Percentiles rank a stretch among this genome's conserved stretches.
These are phyloP conservation scores for Mentha longifolia DNA, from an alignment of 257 asterid genomes.

Conservation along the genomic window DNA sequence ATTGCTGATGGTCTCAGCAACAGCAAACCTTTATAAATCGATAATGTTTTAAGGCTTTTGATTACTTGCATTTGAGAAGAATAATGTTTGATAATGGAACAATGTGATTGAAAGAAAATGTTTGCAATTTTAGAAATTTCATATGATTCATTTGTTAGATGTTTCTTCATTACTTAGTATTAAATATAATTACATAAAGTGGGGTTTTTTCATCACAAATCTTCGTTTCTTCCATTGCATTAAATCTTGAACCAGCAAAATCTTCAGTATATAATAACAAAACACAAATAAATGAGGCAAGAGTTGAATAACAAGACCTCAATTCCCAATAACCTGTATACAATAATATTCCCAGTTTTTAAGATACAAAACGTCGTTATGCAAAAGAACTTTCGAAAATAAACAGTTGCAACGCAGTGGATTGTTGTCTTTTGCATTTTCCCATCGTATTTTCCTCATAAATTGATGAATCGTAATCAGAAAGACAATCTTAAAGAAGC, in stretches of 20 bases:
- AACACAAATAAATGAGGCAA: slow-evolving; percentile 6
- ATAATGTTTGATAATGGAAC: slow-evolving; percentile 4
- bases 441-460: slow-evolving; percentile 10
- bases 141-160: background rate
- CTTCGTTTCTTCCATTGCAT: slow-evolving; percentile 5
- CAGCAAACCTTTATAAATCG: background rate
- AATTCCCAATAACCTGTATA: slow-evolving; percentile 36
- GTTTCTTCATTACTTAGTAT: background rate
- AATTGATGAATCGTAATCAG: slow-evolving; percentile 30
- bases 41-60: background rate
- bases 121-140: background rate
- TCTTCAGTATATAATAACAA: background rate
- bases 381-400: slow-evolving; percentile 30
- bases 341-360: slow-evolving; percentile 27
- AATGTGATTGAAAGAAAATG: background rate
- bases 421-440: background rate
- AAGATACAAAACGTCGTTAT: slow-evolving; percentile 26
- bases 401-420: slow-evolving; percentile 10
- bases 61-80: background rate
- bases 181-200: background rate
- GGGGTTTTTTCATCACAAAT: background rate
- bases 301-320: slow-evolving; percentile 7
- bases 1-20: slow-evolving; percentile 33
- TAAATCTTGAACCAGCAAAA: background rate
- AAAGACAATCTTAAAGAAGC: slow-evolving; percentile 30